phyloP scores from a whole-genome alignment of 306 rosid genomes.

The Macrotyloma uniflorum region DNA sequence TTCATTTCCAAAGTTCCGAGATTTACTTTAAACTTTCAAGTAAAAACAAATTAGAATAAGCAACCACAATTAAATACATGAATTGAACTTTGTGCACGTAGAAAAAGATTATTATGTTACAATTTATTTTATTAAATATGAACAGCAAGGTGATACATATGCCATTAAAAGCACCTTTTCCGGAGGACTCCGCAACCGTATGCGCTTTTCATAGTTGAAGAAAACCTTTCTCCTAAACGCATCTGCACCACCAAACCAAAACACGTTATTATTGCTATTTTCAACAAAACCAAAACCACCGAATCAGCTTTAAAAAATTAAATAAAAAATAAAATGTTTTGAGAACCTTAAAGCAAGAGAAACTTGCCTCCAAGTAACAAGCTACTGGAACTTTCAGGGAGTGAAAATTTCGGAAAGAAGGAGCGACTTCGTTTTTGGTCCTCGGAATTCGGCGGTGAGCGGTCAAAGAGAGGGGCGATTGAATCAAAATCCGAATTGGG shows the following conservation, averaged over 20 bases:
- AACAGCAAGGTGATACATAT: background rate
- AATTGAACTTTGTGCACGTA: background rate
- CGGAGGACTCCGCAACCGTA: conserved; percentile 81
- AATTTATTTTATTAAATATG: background rate
- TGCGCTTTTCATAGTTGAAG: conserved; percentile 93
- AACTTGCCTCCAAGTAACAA: conserved; percentile 64
- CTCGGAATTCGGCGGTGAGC: background rate
- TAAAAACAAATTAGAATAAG: background rate
- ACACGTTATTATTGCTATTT: background rate
- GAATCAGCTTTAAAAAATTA: background rate
- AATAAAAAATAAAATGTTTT: background rate
- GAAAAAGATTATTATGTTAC: background rate
- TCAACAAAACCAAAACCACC: background rate
- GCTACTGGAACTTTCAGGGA: conserved; percentile 49
- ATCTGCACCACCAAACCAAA: conserved; percentile 48
- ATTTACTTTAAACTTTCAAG: background rate
- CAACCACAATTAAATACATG: background rate
- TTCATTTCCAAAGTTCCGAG: background rate
- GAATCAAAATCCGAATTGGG: conserved; percentile 29
- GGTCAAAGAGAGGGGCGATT: conserved; percentile 26
- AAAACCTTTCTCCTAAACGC: conserved; percentile 82
- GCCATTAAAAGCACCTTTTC: conserved; percentile 63
- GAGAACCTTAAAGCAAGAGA: background rate
- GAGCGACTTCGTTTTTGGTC: conserved; percentile 23
- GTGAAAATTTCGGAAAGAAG: conserved; percentile 42